Conservation (phyloP, 805 yeast species). For the Zygoascus tannicola region DNA sequence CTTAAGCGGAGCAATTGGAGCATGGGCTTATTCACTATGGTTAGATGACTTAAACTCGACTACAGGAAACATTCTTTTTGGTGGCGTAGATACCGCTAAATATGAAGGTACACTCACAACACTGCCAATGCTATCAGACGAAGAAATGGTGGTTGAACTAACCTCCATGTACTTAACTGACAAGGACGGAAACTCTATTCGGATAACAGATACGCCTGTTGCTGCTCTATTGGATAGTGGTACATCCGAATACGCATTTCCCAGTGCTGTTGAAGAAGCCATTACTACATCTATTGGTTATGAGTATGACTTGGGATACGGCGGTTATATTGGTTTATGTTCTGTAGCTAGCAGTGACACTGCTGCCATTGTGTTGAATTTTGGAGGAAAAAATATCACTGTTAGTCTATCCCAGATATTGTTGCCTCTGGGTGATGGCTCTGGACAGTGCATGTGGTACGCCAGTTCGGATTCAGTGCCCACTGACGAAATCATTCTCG, state of each 20-base stretch:
- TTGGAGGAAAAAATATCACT: conserved; percentile 18
- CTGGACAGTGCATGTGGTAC: conserved; percentile 21
- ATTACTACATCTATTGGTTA: conserved; percentile 33
- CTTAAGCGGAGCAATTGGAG: conserved; percentile 34
- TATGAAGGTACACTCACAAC: conserved; percentile 30
- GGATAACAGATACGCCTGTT: conserved; percentile 3
- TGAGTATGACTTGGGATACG: conserved; percentile 24
- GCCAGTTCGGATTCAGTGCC: conserved; percentile 9
- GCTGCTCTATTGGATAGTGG: conserved; percentile 20
- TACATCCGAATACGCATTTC: conserved; percentile 19
- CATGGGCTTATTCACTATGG: conserved; percentile 40
- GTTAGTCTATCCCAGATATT: conserved; percentile 22
- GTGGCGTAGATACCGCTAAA: conserved; percentile 43
- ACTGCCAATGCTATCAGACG: conserved; percentile 17
- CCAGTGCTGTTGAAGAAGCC: conserved; percentile 19
- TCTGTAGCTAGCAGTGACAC: conserved; percentile 16
- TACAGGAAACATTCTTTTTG: conserved; percentile 37
- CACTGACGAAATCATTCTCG: conserved; percentile 24
- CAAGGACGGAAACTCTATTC: conserved; percentile 2
- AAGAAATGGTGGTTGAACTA: conserved; percentile 12
- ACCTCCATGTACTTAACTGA: not conserved
- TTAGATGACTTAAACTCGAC: conserved; percentile 29
- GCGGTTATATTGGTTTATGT: conserved; percentile 19
- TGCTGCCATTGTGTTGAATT: conserved; percentile 12
- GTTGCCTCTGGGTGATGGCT: conserved; percentile 30